Percentiles rank a stretch among this genome's conserved stretches.
Evolutionary conservation across 2,329 filamentous ascomycete genomes (phyloP).

Genomic region (Hirsutella thompsonii): DNA sequence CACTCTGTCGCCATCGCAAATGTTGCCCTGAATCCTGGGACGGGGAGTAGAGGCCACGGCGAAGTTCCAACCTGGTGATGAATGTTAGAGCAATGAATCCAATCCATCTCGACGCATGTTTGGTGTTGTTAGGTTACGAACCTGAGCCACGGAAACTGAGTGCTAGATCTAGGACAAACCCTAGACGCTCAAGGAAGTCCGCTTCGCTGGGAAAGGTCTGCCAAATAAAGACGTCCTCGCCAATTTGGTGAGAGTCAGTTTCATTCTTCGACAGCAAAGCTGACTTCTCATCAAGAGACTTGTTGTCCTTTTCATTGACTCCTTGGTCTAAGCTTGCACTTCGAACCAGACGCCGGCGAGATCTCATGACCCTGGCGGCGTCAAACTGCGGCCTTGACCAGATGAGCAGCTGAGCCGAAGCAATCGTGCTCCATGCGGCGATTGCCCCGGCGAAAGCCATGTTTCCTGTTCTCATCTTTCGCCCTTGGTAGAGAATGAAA

Average conservation of each 20-base stretch:
- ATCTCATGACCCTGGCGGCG: background rate
- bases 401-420: background rate
- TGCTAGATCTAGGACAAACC: background rate
- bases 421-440: background rate
- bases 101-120: too few species aligned
- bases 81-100: too few species aligned
- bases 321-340: background rate
- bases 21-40: background rate
- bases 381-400: background rate
- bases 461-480: background rate
- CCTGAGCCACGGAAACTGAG: background rate
- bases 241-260: too few species aligned
- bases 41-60: background rate
- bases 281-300: background rate
- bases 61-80: background rate
- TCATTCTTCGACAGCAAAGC: background rate
- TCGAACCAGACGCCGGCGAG: background rate
- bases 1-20: background rate
- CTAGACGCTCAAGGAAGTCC: background rate
- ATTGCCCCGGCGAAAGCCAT: background rate
- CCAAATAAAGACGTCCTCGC: background rate
- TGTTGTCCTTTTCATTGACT: background rate
- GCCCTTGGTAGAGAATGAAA: constrained; percentile 14
- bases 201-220: background rate
- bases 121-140: background rate